Evolutionary conservation across 352 stramenopile species (phyloP), one percentile per base, ranked within the genome.

Genomic region (Phytophthora citricola): DNA sequence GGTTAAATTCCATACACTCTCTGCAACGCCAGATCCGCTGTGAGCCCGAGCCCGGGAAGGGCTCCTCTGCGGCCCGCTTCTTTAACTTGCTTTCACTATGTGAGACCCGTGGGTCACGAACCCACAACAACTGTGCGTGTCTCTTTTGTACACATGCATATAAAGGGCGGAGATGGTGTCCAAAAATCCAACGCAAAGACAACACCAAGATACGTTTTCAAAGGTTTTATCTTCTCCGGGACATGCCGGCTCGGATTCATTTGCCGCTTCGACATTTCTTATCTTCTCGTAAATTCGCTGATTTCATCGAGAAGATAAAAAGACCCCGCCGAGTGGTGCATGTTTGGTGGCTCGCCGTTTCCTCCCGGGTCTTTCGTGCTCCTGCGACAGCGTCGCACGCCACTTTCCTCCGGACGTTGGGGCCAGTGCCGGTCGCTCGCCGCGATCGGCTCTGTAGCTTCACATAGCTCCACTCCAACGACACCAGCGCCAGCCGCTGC

Each of bases 361-460:
- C 32, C 12, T 41, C 6, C 22, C 14, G 14, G 31, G 44, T 43
- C 59, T 55, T 62, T 48, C 26, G 31, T 29, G 36, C 20, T 57
- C 41, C 56, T 71, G 63, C 43, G 63, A 71, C 63, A 60, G 57
- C 63, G 34, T 17, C 63, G 57, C 57, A 71, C 63, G 63, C 31
- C 56, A 71, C 32, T 40, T 24, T 43, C n/a, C 29, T 20, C 31
- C 29, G 48, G 31, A 41, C 48, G 36, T 55, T 54, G 29, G 43
- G 17, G 31, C 31, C 29, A 43, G 47, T 20, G 31, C 22, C 10
- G 31, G 48, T 55, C 27, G 48, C 48, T 17, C 48, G 48, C 48
- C 48, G 48, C 31, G 29, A 52, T 36, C 38, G 38, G n/a, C 38
- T 22, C 9, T 34, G 29, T 34, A 34, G 9, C 31, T 36, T 14